Percentiles rank a stretch among this genome's conserved stretches.
Evolutionary conservation across 257 asterid species (phyloP).

Genomic region (Penstemon davidsonii): DNA sequence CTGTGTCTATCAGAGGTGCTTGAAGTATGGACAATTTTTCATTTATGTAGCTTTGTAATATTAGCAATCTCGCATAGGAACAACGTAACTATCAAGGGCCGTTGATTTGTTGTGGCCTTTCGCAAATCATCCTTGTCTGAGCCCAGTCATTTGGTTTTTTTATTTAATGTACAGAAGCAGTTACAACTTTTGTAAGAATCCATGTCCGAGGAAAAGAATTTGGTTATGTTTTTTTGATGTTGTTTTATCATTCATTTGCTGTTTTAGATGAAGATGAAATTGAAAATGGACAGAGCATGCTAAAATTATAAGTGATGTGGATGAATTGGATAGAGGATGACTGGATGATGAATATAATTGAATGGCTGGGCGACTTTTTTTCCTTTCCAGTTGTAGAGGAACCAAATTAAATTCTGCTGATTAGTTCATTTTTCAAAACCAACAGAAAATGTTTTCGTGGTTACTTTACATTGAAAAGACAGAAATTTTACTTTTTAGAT

Average conservation of each 20-base stretch:
- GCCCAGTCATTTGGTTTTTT: conserved; percentile 12
- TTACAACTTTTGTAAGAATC: background rate
- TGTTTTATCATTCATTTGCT: background rate
- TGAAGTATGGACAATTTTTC: conserved; percentile 34
- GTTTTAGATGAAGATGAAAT: background rate
- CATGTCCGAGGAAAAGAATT: background rate
- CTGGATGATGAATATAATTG: background rate
- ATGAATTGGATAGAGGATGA: no score
- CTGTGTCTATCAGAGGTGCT: no score
- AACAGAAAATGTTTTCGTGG: no score
- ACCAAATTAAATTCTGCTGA: no score
- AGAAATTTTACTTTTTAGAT: no score
- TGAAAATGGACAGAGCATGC: background rate
- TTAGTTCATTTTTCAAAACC: no score
- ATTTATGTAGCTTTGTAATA: conserved; percentile 15
- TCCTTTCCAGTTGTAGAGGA: no score
- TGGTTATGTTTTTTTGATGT: background rate
- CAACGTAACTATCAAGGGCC: background rate
- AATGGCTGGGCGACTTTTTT: background rate
- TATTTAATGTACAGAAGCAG: background rate
- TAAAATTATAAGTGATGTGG: no score
- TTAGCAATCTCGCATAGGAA: conserved; percentile 26
- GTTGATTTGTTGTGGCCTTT: conserved; percentile 14
- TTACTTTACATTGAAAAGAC: no score
- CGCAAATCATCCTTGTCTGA: background rate